phyloP scores from a whole-genome alignment of 805 yeast species.

The Metschnikowia hibisci region DNA sequence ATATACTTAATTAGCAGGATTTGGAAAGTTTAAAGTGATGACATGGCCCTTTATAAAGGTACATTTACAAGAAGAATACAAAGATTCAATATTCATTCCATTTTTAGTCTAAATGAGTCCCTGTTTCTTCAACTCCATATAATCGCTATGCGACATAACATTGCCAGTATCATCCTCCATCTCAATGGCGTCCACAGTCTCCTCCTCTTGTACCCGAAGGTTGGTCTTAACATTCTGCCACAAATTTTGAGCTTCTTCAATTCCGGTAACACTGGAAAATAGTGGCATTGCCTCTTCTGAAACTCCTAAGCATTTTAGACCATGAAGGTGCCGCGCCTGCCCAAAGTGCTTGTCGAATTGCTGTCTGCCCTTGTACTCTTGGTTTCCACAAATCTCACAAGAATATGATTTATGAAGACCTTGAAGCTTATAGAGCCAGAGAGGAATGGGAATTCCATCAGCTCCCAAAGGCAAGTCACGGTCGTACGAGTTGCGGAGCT shows the following conservation, averaged over 20 bases:
- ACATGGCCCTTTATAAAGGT: too few relatives aligned
- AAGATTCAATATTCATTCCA: too few relatives aligned
- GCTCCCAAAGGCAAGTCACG: conserved; percentile 73
- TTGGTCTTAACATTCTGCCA: conserved; percentile 46
- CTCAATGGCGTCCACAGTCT: conserved; percentile 59
- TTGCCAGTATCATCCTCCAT: conserved; percentile 93
- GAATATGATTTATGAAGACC: conserved; percentile 69
- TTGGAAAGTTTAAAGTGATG: too few relatives aligned
- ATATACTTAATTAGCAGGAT: too few relatives aligned
- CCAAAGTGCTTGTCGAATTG: conserved; percentile 72
- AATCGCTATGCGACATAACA: conserved; percentile 80
- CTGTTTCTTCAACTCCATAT: conserved; percentile 80
- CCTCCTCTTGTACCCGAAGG: conserved; percentile 33
- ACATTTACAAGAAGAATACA: too few relatives aligned
- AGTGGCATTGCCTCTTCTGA: conserved; percentile 38
- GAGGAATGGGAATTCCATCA: conserved; percentile 90
- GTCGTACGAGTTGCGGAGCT: conserved; percentile 36
- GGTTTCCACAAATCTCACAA: conserved; percentile 87
- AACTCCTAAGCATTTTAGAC: conserved; percentile 72
- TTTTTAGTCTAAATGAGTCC: conserved; percentile 54
- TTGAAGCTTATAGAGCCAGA: conserved; percentile 86
- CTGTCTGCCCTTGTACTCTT: conserved; percentile 66
- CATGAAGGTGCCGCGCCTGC: conserved; percentile 66
- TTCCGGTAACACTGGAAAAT: conserved; percentile 62
- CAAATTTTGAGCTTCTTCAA: conserved; percentile 63